phyloP scores from a whole-genome alignment of 192 early-diverging fungal genomes.

The Rhizophagus clarus region DNA sequence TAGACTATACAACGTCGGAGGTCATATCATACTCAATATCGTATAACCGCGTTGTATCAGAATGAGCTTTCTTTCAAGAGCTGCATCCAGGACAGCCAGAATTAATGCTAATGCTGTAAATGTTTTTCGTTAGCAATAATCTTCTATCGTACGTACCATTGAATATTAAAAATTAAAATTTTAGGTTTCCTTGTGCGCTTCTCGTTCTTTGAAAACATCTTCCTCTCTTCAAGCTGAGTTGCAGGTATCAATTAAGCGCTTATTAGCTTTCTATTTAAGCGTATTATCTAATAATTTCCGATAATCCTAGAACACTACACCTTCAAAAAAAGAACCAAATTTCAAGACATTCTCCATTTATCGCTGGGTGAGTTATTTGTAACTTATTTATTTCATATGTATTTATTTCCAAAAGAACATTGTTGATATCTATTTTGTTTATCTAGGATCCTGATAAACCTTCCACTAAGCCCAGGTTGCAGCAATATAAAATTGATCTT shows the following conservation, averaged over 20 bases:
- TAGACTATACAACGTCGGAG: too few relatives aligned
- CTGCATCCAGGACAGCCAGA: neutral
- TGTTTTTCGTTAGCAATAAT: neutral
- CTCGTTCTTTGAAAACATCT: neutral
- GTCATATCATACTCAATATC: too few relatives aligned
- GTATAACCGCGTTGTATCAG: too few relatives aligned
- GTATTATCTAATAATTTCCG: neutral
- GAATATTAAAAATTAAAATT: neutral
- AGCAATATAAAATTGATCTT: constrained; percentile 89
- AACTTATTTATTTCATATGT: constrained; percentile 4
- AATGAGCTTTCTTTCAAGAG: neutral
- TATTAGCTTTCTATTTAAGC: neutral
- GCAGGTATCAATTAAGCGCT: neutral
- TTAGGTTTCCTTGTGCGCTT: neutral
- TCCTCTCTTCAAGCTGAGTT: neutral
- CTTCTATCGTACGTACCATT: neutral
- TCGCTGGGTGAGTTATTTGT: constrained; percentile 83
- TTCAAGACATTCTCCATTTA: constrained; percentile 96
- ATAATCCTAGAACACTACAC: neutral
- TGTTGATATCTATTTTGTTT: neutral
- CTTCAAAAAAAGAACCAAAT: constrained; percentile 22
- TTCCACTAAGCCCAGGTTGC: constrained; percentile 82
- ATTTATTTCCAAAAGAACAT: neutral
- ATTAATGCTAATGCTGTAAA: neutral
- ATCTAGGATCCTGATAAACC: constrained; percentile 86